Evolutionary conservation across 768 basidiomycete species (phyloP).

Genomic region (Amanita subjunquillea): DNA sequence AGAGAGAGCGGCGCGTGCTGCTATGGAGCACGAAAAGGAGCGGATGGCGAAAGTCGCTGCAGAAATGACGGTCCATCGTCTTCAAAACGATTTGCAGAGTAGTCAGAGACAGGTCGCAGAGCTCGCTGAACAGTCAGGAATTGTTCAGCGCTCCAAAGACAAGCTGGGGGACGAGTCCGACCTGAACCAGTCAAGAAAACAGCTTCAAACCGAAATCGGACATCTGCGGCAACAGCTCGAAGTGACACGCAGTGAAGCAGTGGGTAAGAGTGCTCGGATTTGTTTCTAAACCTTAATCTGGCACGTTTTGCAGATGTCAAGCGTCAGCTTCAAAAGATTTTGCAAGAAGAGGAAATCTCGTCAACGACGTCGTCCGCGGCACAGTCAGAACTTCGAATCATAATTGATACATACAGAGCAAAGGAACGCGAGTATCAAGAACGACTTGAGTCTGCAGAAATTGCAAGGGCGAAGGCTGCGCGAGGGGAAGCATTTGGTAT

Average conservation of each 20-base stretch:
- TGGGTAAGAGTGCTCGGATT: constrained; percentile 28
- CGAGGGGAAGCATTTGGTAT: constrained; percentile 56
- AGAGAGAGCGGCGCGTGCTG: constrained; percentile 43
- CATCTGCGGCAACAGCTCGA: constrained; percentile 50
- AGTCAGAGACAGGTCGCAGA: constrained; percentile 47
- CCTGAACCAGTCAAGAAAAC: constrained; percentile 41
- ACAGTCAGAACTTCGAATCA: constrained; percentile 53
- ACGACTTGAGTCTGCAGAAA: constrained; percentile 58
- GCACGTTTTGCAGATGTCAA: constrained; percentile 33
- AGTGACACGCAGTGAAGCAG: constrained; percentile 45
- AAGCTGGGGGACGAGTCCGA: constrained; percentile 63
- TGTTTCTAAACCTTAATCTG: background rate
- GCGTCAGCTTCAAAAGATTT: constrained; percentile 44
- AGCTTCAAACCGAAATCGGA: constrained; percentile 43
- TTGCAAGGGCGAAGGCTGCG: constrained; percentile 53
- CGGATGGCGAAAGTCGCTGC: constrained; percentile 53
- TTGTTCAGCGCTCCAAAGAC: constrained; percentile 52
- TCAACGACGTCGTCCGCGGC: constrained; percentile 49
- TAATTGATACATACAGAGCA: constrained; percentile 53
- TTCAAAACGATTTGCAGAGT: constrained; percentile 52
- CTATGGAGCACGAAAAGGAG: constrained; percentile 58
- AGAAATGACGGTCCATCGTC: constrained; percentile 47
- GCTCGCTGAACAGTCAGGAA: constrained; percentile 38
- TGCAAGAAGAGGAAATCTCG: constrained; percentile 56
- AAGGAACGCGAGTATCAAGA: constrained; percentile 50